Base-by-base conservation (phyloP, 1,139 yeast species). In the Nakaseomyces delphensis region DNA sequence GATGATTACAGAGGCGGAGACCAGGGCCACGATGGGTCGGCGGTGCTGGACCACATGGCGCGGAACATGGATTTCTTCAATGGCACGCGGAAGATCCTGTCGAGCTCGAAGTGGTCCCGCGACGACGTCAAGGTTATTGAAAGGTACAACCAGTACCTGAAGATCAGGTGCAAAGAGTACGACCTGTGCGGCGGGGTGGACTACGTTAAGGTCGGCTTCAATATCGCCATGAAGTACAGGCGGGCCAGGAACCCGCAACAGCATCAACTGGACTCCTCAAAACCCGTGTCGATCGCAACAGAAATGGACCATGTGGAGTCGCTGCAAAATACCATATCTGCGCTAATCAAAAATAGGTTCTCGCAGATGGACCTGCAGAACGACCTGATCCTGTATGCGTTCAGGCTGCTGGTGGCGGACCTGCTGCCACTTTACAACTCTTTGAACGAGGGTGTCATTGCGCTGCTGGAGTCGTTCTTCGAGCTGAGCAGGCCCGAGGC, bases 401-500 rank as follows among this genome's bases (percentile, higher is more conserved):
- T 91, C 66, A 70, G 95, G 45, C 71, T 91, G 61, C 71, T 91
- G 43, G 95, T 89, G 9, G 83, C 83, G 56, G 98, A 91, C 63
- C 69, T 91, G 51, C 69, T 91, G 51, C 76, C 86, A 1, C 67
- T 91, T 36, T 93, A 86, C 64, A 96, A 91, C 64, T 81, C 83
- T 43, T 68, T 91, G 52, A 91, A 91, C 63, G 97, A 91, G 66
- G 97, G 97, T 23, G 95, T 91, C 30, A 89, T 91, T 52, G 89
- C 87, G 56, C 68, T 91, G 39, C 73, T 91, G 51, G 97, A 91
- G 60, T 95, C 91, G 59, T 91, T 85, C 64, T 91, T 91, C 65
- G 98, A 91, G 64, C 83, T 91, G 78, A 78, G 89, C 30, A 78
- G 76, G 52, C 69, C 69, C 30, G 96, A 91, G 60, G 97, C 97